Base-by-base conservation (phyloP, 805 yeast genomes). In the Groenewaldozyma tartarivorans region DNA sequence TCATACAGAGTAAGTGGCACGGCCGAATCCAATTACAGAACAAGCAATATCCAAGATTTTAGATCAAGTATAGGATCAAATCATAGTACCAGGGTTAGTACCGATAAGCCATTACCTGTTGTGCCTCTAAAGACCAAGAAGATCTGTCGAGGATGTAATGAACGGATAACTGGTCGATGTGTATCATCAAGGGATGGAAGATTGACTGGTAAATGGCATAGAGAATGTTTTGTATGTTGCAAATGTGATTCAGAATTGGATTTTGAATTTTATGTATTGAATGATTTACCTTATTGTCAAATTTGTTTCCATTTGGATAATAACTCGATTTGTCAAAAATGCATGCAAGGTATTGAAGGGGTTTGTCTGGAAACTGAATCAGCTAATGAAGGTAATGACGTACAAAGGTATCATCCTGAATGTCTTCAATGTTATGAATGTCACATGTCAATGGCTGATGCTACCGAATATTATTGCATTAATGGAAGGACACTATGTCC, bases 141-240 rank as follows among this genome's bases (percentile, higher is more conserved):
- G 33, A 36, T 48, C n/a, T 90, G 97, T 58, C 75, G 96, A 43
- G 68, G 72, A 26, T 90, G 97, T 63, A 58, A 61, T 4, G 45
- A 58, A 35, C 66, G 61, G n/a, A 77, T 88, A 22, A 47, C 49
- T 1, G 68, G 76, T 1, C 84, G 80, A 54, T 69, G 92, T 0
- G 81, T 90, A 16, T 81, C 78, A 61, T 84, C 95, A n/a, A 81
- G 79, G 50, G 83, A 82, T 41, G 82, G 79, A n/a, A 43, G 49
- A 9, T 39, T 60, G 11, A 44, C 55, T 16, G 97, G 96, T 0
- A 90, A 87, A 57, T 92, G 97, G 97, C 98, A 92, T 57, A 70
- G 94, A 31, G 61, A 68, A 13, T 92, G 98, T 57, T 90, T 92
- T 66, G 64, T 66, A 11, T 92, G 98, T 65, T 62, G 68, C 16